Evolutionary conservation across 2,329 filamentous ascomycete species (phyloP), one percentile per base, ranked within the genome.

Genomic region (Curvularia lunata): DNA sequence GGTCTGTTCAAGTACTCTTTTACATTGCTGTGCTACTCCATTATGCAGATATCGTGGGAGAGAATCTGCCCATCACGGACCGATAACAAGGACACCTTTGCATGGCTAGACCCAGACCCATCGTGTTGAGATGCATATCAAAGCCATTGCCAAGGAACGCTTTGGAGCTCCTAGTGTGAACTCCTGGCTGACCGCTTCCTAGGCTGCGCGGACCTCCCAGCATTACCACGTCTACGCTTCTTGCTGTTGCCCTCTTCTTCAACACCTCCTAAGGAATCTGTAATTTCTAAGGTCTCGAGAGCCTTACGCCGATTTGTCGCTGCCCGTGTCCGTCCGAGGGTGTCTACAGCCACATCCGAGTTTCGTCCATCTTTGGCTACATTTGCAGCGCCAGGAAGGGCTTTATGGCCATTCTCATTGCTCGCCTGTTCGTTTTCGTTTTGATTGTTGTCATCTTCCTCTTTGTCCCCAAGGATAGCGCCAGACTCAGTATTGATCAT

Each of bases 261-360:
- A 27, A 19, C 23, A 18, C 21, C 10, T 12, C 6, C 18, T 4
- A n/a, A 23, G 6, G 23, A 3, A 23, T 34, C 37, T 18, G 13
- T 19, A 13, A 13, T 7, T 16, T 54, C 38, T 25, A 13, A 6
- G n/a, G 25, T 28, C 32, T 41, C 51, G 25, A 37, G 38, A 43
- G 40, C 51, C 21, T 54, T 50, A 27, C 51, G 55, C 16, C 51
- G 45, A 28, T 13, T 49, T 21, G 55, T 40, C 19, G 55, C 55
- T 37, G 51, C 55, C 13, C 45, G 55, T 16, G 55, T 58, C 18
- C 50, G 55, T 49, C 55, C 55, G 16, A 25, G 55, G 41, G 30
- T 50, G 21, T 58, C 55, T 18, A 58, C 40, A 16, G 30, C 12
- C 4, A 40, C 51, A 45, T 18, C 12, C 38, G 46, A 19, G 30